Evolutionary conservation across 768 basidiomycete genomes (phyloP).

Genomic region (Phlegmacium glaucopus): DNA sequence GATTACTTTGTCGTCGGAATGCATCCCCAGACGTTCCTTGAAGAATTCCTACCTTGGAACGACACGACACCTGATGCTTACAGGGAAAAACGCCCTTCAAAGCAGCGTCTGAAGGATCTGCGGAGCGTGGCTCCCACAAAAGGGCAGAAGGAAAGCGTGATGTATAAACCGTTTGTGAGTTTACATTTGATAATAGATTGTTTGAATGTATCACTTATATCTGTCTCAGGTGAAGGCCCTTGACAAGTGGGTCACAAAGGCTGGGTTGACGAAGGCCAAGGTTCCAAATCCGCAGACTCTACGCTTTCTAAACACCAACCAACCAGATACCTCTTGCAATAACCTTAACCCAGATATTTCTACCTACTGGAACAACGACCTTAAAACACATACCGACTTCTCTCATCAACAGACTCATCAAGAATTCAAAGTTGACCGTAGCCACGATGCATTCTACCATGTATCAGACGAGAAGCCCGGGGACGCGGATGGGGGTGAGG

Average conservation of each 20-base stretch:
- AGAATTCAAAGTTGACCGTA: background rate
- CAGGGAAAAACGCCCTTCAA: background rate
- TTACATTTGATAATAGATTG: background rate
- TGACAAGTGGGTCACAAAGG: background rate
- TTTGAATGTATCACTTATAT: background rate
- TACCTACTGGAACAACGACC: background rate
- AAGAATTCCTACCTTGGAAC: background rate
- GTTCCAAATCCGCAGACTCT: background rate
- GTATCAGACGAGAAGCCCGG: background rate
- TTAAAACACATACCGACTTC: background rate
- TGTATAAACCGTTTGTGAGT: background rate
- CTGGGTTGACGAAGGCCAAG: no score
- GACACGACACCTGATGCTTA: background rate
- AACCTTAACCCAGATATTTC: background rate
- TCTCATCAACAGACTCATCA: background rate
- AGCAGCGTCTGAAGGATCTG: background rate
- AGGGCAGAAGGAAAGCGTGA: background rate
- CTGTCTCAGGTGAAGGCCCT: background rate
- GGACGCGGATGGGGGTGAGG: no score
- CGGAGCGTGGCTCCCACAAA: background rate
- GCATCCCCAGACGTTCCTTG: background rate
- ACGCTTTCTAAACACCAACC: background rate
- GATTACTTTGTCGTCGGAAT: background rate
- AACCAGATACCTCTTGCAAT: background rate
- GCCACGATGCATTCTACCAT: background rate